A percentile compares a stretch with the other conserved stretches of the same genome.
Evolutionary conservation across 495 filamentous ascomycete genomes (phyloP).

Genomic region (Thermothielavioides terrestris): DNA sequence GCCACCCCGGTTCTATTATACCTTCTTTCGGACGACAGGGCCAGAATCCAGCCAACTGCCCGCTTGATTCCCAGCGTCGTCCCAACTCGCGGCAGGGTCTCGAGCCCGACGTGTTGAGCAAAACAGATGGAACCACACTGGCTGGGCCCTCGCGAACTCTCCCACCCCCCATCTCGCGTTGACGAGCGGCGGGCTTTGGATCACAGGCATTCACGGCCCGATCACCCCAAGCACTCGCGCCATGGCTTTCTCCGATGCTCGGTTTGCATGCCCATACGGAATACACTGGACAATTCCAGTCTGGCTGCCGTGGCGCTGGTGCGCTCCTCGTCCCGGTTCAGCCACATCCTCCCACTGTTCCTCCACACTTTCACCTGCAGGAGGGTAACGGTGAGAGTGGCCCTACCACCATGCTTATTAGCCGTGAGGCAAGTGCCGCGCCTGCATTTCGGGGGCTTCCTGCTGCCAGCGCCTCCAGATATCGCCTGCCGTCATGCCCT

Average conservation of each 20-base stretch:
- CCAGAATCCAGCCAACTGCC: conserved; percentile 18
- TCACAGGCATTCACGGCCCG: too few species aligned
- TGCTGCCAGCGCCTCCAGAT: conserved; percentile 18
- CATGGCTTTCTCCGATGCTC: too few species aligned
- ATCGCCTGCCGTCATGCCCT: conserved; percentile 40
- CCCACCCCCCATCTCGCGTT: not conserved
- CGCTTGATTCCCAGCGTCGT: conserved; percentile 20
- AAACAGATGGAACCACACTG: too few species aligned
- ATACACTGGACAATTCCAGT: not conserved
- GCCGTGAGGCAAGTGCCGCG: conserved; percentile 15
- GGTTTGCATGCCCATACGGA: too few species aligned
- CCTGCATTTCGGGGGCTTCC: conserved; percentile 6
- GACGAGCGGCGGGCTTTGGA: too few species aligned
- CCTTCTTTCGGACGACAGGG: conserved; percentile 26
- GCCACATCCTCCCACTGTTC: conserved; percentile 6
- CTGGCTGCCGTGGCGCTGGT: not conserved
- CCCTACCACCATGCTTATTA: conserved; percentile 14
- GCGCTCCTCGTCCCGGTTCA: not conserved
- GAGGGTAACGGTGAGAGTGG: conserved; percentile 1
- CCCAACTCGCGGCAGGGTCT: conserved; percentile 15
- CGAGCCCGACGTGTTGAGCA: conserved; percentile 14
- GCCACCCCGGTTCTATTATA: conserved; percentile 34
- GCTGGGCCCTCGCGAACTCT: too few species aligned
- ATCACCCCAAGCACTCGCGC: too few species aligned
- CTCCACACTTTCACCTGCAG: conserved; percentile 1